Percentiles rank a stretch among this genome's conserved stretches.
Evolutionary conservation across 495 filamentous ascomycete genomes (phyloP).

Genomic region (Talaromyces proteolyticus): DNA sequence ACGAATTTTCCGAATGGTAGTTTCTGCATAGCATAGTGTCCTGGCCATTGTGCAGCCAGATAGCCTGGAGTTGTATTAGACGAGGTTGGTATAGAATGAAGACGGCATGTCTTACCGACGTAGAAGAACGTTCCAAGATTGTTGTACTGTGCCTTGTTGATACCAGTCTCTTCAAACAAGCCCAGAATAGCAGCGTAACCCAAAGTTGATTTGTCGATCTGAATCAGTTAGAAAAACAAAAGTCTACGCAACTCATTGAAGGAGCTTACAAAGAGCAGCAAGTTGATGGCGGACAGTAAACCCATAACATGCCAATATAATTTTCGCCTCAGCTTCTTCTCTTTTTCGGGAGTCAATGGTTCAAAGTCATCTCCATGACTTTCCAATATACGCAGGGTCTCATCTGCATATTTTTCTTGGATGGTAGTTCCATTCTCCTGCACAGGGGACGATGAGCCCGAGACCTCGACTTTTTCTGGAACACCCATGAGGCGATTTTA

Average conservation of each 20-base stretch:
- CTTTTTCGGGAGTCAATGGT: constrained; percentile 13
- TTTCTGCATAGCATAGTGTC: constrained; percentile 18
- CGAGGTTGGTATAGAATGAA: not conserved
- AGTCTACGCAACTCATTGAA: not conserved
- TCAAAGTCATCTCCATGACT: constrained; percentile 12
- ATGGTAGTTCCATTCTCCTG: too few species aligned
- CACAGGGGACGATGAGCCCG: too few species aligned
- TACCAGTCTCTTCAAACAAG: constrained; percentile 16
- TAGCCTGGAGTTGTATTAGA: constrained; percentile 8
- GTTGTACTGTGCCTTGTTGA: constrained; percentile 16
- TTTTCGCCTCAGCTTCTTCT: constrained; percentile 9
- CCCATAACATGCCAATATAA: constrained; percentile 12
- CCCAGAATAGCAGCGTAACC: constrained; percentile 18
- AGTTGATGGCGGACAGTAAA: constrained; percentile 11
- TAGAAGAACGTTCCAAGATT: constrained; percentile 19
- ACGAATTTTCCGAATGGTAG: constrained; percentile 20
- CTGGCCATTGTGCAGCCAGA: constrained; percentile 14
- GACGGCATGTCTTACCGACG: constrained; percentile 8
- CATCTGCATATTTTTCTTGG: constrained; percentile 19
- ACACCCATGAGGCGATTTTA: too few species aligned
- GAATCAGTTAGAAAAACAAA: not conserved
- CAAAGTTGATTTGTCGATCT: constrained; percentile 20
- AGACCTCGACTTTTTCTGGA: too few species aligned
- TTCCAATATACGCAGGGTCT: constrained; percentile 16
- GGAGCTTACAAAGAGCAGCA: constrained; percentile 14